Percentiles rank a stretch among this genome's conserved stretches.
These are phyloP conservation scores for Calonectria pteridis DNA, from an alignment of 2,329 filamentous ascomycete species.

Conservation along the genomic window DNA sequence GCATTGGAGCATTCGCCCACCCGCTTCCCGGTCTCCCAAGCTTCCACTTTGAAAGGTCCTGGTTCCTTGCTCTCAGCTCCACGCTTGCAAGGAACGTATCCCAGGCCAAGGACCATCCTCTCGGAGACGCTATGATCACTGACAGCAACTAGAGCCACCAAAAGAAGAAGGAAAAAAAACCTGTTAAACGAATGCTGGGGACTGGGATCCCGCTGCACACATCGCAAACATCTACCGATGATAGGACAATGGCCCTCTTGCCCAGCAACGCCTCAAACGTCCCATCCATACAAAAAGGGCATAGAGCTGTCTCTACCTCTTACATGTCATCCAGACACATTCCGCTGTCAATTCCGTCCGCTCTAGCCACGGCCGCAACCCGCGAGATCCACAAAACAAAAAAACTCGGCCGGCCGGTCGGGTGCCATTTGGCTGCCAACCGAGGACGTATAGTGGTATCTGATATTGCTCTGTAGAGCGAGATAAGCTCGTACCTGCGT, in stretches of 20 bases:
- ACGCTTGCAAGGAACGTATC: background rate
- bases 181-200: background rate
- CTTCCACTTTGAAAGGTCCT: background rate
- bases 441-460: background rate
- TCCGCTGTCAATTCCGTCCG: background rate
- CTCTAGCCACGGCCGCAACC: background rate
- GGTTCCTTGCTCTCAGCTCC: background rate
- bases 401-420: background rate
- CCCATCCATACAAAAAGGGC: background rate
- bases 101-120: background rate
- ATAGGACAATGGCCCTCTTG: background rate
- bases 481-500: constrained; percentile 10
- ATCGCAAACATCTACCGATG: background rate
- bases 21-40: background rate
- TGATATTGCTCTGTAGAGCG: constrained; percentile 2
- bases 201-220: constrained; percentile 7
- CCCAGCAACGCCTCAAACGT: background rate
- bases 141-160: constrained; percentile 20
- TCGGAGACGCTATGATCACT: constrained; percentile 23
- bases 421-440: background rate
- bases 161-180: background rate
- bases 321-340: background rate
- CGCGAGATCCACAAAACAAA: background rate
- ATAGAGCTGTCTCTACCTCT: background rate
- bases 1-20: background rate